A percentile compares a stretch with the other conserved stretches of the same genome.
Conservation (phyloP, 1,284 basidiomycete genomes). For the Rhodotorula sp. region DNA sequence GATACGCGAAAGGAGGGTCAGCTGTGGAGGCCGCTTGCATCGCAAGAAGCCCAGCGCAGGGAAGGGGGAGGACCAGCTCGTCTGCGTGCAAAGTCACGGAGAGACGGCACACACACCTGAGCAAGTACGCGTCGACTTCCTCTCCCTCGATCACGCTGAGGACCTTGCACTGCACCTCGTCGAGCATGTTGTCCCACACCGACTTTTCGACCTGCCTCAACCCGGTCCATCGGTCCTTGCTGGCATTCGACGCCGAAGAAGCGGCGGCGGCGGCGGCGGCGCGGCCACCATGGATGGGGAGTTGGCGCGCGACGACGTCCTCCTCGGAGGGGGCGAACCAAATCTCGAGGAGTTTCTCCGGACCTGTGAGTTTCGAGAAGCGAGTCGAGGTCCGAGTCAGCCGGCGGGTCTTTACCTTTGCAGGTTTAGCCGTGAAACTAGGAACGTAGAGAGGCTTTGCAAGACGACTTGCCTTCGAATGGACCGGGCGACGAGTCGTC, state of each 20-base stretch:
- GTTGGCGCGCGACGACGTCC: constrained; percentile 52
- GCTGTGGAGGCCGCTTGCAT: too few species aligned
- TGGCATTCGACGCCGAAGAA: background rate
- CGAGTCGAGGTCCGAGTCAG: background rate
- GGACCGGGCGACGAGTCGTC: constrained; percentile 38
- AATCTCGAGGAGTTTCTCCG: constrained; percentile 96
- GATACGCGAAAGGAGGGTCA: background rate
- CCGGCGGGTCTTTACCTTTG: too few species aligned
- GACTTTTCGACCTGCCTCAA: constrained; percentile 71
- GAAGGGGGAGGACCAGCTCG: too few species aligned
- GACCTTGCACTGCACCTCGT: constrained; percentile 95
- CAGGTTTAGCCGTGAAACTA: background rate
- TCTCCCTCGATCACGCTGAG: constrained; percentile 81
- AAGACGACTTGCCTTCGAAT: constrained; percentile 22
- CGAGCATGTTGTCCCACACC: constrained; percentile 96
- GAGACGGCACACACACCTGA: constrained; percentile 89
- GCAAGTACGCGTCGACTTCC: constrained; percentile 90
- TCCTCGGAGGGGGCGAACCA: constrained; percentile 86
- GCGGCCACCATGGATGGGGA: constrained; percentile 37
- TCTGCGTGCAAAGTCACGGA: too few species aligned
- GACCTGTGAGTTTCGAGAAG: constrained; percentile 47
- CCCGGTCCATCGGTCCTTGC: constrained; percentile 54
- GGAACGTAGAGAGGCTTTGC: background rate
- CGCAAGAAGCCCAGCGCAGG: too few species aligned
- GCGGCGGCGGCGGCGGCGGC: constrained; percentile 3